These are phyloP conservation scores for Tulasnella sp. DNA, from an alignment of 768 basidiomycete species.

Conservation along the genomic window DNA sequence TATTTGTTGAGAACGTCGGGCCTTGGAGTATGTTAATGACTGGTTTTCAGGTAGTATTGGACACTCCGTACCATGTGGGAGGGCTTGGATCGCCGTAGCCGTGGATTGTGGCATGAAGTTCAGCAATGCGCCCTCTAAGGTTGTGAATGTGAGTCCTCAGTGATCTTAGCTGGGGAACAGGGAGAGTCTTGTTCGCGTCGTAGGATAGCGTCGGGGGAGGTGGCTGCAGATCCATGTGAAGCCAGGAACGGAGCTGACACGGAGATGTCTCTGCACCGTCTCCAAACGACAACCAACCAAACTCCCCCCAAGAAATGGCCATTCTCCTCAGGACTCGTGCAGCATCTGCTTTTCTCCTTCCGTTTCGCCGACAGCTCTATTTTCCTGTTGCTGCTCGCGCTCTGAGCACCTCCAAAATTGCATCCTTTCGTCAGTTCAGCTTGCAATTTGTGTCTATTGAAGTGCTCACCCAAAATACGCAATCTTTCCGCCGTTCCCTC, in stretches of 20 bases:
- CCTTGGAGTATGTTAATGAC: constrained; percentile 48
- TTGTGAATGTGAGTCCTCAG: constrained; percentile 13
- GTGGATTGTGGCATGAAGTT: constrained; percentile 20
- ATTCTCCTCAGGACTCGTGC: not conserved
- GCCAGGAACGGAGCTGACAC: constrained; percentile 3
- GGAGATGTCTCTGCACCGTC: not conserved
- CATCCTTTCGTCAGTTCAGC: not conserved
- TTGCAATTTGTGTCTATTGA: not conserved
- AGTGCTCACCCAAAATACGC: not conserved
- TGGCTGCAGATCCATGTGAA: constrained; percentile 5
- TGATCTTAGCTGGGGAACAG: constrained; percentile 19
- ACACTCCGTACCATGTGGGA: constrained; percentile 16
- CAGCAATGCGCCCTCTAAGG: constrained; percentile 9
- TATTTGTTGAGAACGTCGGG: constrained; percentile 84
- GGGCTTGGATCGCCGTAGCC: constrained; percentile 12
- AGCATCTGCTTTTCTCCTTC: not conserved
- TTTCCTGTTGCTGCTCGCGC: not conserved
- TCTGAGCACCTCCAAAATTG: not conserved
- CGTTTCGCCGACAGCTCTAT: not conserved
- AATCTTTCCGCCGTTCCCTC: not conserved
- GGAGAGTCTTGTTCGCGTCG: constrained; percentile 20
- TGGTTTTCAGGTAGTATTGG: not conserved
- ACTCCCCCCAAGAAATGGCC: not conserved
- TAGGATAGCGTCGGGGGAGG: constrained; percentile 10
- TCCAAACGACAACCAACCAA: constrained; percentile 11